phyloP scores from a whole-genome alignment of 805 yeast genomes.

The Sungouiella thailandica region DNA sequence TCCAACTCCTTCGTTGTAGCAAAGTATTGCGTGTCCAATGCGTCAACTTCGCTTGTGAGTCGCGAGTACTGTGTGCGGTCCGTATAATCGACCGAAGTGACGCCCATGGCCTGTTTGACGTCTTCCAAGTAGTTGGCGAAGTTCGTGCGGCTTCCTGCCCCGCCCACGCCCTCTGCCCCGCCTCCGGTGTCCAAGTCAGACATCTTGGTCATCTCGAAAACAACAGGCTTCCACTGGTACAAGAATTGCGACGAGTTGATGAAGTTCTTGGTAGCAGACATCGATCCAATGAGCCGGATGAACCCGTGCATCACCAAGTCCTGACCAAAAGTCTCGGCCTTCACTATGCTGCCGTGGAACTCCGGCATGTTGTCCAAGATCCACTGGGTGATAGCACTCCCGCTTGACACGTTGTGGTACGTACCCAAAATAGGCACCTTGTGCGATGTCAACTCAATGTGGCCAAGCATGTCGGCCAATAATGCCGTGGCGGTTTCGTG shows the following conservation, averaged over 20 bases:
- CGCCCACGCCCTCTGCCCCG: conserved; percentile 3
- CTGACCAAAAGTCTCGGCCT: conserved; percentile 72
- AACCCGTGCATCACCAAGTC: conserved; percentile 59
- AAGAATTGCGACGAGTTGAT: conserved; percentile 69
- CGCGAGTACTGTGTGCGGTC: conserved; percentile 51
- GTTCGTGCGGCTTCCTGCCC: conserved; percentile 8
- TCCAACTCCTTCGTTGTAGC: conserved; percentile 57
- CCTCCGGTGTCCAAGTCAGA: conserved; percentile 11
- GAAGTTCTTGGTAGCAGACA: conserved; percentile 45
- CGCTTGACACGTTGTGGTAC: conserved; percentile 57
- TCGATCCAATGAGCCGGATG: conserved; percentile 60
- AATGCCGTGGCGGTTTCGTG: conserved; percentile 29
- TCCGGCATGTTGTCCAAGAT: conserved; percentile 41
- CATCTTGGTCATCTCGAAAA: conserved; percentile 45
- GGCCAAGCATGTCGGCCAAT: conserved; percentile 26
- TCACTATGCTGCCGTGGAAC: conserved; percentile 43
- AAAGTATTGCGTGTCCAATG: conserved; percentile 48
- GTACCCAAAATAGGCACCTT: conserved; percentile 68
- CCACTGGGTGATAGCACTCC: conserved; percentile 59
- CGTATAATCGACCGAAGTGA: conserved; percentile 33
- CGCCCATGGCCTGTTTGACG: conserved; percentile 43
- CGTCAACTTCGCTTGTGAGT: conserved; percentile 52
- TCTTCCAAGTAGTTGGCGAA: conserved; percentile 36
- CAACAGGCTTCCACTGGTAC: conserved; percentile 77
- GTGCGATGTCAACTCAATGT: conserved; percentile 49